Conservation (phyloP, 2,329 filamentous ascomycete species). For the Hirsutella thompsonii region DNA sequence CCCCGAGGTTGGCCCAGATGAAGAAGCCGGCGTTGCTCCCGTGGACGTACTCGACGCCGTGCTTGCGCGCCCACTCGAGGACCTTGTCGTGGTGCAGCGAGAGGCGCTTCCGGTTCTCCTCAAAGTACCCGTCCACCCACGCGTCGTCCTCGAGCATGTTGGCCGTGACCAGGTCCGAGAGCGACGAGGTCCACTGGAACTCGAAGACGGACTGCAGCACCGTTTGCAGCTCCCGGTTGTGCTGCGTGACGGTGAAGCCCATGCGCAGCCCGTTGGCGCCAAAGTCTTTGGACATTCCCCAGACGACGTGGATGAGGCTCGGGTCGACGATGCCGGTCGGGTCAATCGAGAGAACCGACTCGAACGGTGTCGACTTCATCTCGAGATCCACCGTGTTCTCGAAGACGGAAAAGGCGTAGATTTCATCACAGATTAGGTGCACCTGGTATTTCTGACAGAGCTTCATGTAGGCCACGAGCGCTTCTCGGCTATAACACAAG, state of each 20-base stretch:
- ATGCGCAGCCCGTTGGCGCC: constrained; percentile 41
- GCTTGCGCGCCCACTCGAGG: not conserved
- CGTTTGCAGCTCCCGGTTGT: constrained; percentile 23
- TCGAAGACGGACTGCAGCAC: constrained; percentile 23
- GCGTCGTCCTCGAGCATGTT: constrained; percentile 28
- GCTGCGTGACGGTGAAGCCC: constrained; percentile 35
- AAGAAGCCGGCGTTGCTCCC: constrained; percentile 42
- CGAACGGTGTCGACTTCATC: constrained; percentile 21
- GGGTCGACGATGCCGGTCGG: constrained; percentile 30
- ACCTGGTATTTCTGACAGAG: constrained; percentile 34
- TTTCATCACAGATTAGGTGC: constrained; percentile 38
- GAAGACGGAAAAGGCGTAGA: constrained; percentile 39
- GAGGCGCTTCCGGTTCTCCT: constrained; percentile 26
- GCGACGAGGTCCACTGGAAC: constrained; percentile 30
- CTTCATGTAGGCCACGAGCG: constrained; percentile 26
- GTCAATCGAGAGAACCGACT: constrained; percentile 31
- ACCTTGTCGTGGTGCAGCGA: constrained; percentile 18
- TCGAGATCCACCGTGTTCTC: constrained; percentile 20
- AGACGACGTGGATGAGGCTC: constrained; percentile 35
- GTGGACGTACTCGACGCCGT: constrained; percentile 27
- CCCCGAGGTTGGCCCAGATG: constrained; percentile 36
- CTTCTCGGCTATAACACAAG: constrained; percentile 27
- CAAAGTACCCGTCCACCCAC: constrained; percentile 30
- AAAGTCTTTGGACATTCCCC: constrained; percentile 38
- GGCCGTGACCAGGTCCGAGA: constrained; percentile 26